Evolutionary conservation across 1,139 yeast species (phyloP), one percentile per base, ranked within the genome.

Genomic region (Yarrowia galli): DNA sequence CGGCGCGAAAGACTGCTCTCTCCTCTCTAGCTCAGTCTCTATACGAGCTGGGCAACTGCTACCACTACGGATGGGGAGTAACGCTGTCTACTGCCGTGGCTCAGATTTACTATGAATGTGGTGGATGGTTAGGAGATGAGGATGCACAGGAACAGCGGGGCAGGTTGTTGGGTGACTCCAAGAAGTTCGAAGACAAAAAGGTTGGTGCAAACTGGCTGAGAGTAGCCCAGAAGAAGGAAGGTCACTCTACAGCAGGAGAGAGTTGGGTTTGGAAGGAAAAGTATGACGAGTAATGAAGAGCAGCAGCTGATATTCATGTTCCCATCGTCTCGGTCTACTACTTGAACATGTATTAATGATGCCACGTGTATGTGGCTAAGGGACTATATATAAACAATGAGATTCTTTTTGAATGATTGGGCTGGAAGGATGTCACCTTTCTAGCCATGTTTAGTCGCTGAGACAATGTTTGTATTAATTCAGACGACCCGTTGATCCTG

Each of bases 211-310:
- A 72, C 70, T 75, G 71, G 68, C 74, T 72, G 66, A 70, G 77
- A 25, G 71, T 71, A 73, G 79, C 79, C 2, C 77, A 75, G 68
- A 69, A 70, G 25, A 54, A 65, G 22, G 71, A 70, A 15, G 79
- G 79, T 23, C 71, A 72, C 32, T 65, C 45, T 3, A 79, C 77
- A 67, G 79, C 77, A 2, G 79, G 79, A 36, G 75, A 74, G 67
- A 75, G 78, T 48, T 77, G 79, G 79, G 76, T 77, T 35, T 77
- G 79, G 79, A 75, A 73, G 68, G 73, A 71, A n/a, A 75, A 75
- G 68, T 75, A 74, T 54, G 68, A 73, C 48, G 40, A 43, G 42
- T 42, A 13, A 23, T 20, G 12, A n/a, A n/a, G 22, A 40, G n/a
- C 43, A 8, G 43, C 20, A 18, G 5, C 6, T 40, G n/a, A n/a